Evolutionary conservation across 257 asterid genomes (phyloP).

Genomic region (Rauvolfia tetraphylla): DNA sequence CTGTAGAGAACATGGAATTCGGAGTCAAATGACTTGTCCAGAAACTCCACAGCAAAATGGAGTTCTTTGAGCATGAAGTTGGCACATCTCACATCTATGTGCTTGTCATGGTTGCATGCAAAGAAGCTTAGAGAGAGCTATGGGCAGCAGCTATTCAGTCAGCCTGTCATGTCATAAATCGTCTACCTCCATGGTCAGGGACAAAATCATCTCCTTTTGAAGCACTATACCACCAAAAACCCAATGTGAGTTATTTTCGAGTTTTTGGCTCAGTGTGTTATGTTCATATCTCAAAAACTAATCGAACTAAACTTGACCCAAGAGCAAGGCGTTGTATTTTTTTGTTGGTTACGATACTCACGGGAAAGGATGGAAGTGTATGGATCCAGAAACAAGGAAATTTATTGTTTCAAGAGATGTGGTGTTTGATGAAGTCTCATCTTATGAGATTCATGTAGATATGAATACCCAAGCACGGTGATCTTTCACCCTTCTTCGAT

Average conservation of each 20-base stretch:
- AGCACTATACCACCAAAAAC: no score
- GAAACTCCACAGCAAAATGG: no score
- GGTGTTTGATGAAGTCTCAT: background rate
- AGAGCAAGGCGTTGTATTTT: background rate
- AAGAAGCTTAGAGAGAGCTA: constrained; percentile 16
- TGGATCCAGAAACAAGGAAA: constrained; percentile 14
- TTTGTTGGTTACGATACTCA: constrained; percentile 24
- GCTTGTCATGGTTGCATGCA: no score
- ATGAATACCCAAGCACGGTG: no score
- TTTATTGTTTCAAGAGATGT: background rate
- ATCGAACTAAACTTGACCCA: background rate
- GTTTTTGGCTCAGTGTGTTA: no score
- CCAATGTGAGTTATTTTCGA: no score
- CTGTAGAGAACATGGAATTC: no score
- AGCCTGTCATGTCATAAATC: background rate
- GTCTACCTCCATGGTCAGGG: background rate
- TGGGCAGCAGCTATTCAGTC: background rate
- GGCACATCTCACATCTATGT: no score
- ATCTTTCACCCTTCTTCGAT: background rate
- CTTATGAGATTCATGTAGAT: background rate
- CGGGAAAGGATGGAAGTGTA: constrained; percentile 25
- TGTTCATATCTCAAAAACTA: no score
- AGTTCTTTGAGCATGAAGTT: no score
- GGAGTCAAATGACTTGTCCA: no score
- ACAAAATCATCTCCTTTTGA: no score